Conservation (phyloP, 495 filamentous ascomycete genomes). For the Tuber melanosporum region DNA sequence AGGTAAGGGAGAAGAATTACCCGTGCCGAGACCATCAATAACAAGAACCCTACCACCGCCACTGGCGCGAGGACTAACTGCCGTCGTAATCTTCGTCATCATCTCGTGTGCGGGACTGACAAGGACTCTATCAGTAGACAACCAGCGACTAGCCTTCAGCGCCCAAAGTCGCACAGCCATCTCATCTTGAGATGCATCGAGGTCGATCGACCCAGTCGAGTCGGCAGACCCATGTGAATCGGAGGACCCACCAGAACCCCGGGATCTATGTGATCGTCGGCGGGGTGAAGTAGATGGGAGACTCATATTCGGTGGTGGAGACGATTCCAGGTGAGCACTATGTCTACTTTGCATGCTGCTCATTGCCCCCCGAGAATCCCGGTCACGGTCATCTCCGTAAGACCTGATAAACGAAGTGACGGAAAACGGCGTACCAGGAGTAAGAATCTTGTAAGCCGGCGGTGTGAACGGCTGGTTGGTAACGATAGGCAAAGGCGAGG, state of each 20-base stretch:
- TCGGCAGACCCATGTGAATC: slow-evolving; percentile 26
- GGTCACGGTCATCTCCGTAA: slow-evolving; percentile 30
- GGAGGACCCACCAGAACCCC: slow-evolving; percentile 31
- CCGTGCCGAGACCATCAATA: slow-evolving; percentile 75
- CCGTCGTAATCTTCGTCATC: slow-evolving; percentile 49
- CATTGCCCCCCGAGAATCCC: slow-evolving; percentile 36
- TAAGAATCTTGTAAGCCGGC: slow-evolving; percentile 24
- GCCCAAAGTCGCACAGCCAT: slow-evolving; percentile 46
- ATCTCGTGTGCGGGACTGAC: slow-evolving; percentile 87
- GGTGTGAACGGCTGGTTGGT: slow-evolving; percentile 20
- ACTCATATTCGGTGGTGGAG: slow-evolving; percentile 34
- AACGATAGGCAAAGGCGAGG: slow-evolving; percentile 39
- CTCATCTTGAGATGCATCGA: slow-evolving; percentile 35
- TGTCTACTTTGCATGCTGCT: slow-evolving; percentile 38
- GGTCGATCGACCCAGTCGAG: slow-evolving; percentile 25
- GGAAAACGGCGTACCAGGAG: slow-evolving; percentile 51
- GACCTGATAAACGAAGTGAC: slow-evolving; percentile 43
- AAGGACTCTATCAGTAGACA: slow-evolving; percentile 89
- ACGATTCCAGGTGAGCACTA: neutral
- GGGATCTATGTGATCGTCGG: slow-evolving; percentile 25
- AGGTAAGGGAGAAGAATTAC: slow-evolving; percentile 15
- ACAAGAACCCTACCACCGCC: slow-evolving; percentile 65
- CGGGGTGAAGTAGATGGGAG: slow-evolving; percentile 43
- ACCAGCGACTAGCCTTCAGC: slow-evolving; percentile 73
- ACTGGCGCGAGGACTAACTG: slow-evolving; percentile 51